Percentiles rank a stretch among this genome's conserved stretches.
These are phyloP conservation scores for Hydrangea macrophylla DNA, from an alignment of 148 eudicot species.

Conservation along the genomic window DNA sequence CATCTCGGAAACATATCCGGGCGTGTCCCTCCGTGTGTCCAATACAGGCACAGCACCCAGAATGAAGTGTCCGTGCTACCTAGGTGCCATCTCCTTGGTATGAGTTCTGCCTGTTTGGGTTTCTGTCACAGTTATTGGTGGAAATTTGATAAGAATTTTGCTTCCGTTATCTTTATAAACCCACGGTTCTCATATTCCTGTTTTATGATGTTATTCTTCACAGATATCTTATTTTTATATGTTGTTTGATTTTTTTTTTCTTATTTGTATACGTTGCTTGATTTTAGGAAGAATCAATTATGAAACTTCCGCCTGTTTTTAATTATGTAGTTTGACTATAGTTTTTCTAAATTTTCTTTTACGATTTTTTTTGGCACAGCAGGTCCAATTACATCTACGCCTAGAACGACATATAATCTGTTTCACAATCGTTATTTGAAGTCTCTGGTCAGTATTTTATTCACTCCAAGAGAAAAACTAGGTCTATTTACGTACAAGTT, in stretches of 20 bases:
- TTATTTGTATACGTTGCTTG: not conserved
- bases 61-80: too few species aligned
- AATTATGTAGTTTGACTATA: not conserved
- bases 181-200: too few species aligned
- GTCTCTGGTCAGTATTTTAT: conserved; percentile 27
- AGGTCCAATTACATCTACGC: conserved; percentile 23
- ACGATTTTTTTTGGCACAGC: conserved; percentile 18
- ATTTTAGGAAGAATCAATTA: not conserved
- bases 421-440: conserved; percentile 22
- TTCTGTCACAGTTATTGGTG: too few species aligned
- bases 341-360: not conserved
- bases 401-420: conserved; percentile 23
- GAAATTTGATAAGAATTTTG: too few species aligned
- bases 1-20: too few species aligned
- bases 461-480: not conserved
- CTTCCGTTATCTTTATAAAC: too few species aligned
- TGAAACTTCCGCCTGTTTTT: not conserved
- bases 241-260: not conserved
- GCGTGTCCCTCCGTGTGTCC: too few species aligned
- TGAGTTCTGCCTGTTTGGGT: too few species aligned
- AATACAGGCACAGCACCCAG: too few species aligned
- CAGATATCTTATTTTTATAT: too few species aligned
- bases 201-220: too few species aligned
- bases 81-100: too few species aligned
- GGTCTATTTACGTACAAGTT: not conserved